Evolutionary conservation across 192 early-diverging fungal species (phyloP).

Genomic region (Coemansia sp.): DNA sequence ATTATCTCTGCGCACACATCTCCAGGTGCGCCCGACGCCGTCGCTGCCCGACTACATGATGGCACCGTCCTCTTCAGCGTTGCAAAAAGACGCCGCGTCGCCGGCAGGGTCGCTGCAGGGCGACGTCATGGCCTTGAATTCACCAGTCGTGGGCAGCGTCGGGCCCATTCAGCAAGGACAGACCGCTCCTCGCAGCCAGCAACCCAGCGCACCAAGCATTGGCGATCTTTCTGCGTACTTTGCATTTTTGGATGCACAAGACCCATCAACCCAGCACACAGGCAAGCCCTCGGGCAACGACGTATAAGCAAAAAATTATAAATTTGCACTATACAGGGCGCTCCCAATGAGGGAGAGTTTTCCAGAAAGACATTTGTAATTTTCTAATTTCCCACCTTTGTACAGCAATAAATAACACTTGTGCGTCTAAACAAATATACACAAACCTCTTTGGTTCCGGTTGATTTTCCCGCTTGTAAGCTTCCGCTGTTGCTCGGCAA

Average conservation of each 20-base stretch:
- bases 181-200: not conserved
- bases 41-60: conserved; percentile 39
- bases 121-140: not conserved
- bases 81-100: conserved; percentile 17
- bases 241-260: conserved; percentile 31
- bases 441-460: not conserved
- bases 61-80: not conserved
- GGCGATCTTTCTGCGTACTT: conserved; percentile 45
- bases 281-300: conserved; percentile 7
- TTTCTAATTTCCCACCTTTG: conserved; percentile 1
- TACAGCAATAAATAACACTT: not conserved
- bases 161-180: not conserved
- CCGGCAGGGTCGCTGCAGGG: conserved; percentile 5
- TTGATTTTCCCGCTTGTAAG: conserved; percentile 2
- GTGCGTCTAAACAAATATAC: not conserved
- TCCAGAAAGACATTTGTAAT: conserved; percentile 2
- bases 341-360: not conserved
- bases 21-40: conserved; percentile 35
- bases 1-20: conserved; percentile 14
- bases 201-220: conserved; percentile 16
- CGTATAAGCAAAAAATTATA: not conserved
- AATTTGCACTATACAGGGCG: not conserved
- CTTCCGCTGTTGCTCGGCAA: not conserved
- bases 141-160: not conserved
- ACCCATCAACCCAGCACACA: conserved; percentile 8